Base-by-base conservation (phyloP, 768 basidiomycete genomes). In the Crassisporium funariophilum region DNA sequence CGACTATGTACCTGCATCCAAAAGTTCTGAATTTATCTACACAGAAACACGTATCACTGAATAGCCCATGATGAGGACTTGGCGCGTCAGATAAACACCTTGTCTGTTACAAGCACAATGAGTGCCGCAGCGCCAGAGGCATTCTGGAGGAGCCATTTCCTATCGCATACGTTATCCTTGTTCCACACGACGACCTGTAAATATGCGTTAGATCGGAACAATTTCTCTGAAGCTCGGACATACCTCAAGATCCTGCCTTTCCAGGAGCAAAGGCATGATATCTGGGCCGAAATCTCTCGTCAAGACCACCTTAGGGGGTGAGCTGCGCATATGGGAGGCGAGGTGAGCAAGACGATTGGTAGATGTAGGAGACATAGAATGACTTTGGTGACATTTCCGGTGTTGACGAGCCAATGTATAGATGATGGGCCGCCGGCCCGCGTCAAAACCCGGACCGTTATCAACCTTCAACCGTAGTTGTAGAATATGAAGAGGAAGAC, bases 81-180 rank as follows among this genome's bases (percentile, higher is more conserved):
- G 16, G 35, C 53, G 25, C n/a, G n/a, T n/a, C n/a, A n/a, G n/a
- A n/a, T n/a, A n/a, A n/a, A n/a, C 52, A 87, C 92, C 67, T 84
- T 85, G 42, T 95, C 92, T 0, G 80, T 71, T 2, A 91, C 58
- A 73, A 86, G 83, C 17, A 88, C 73, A 11, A 85, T 64, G 1
- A 81, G 58, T 4, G 86, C 94, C 7, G 65, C 57, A 2, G 86
- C 82, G 4, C 85, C 89, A n/a, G 66, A 63, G 5, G 83, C 71
- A 50, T 92, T 86, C 43, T 86, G 73, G 16, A 92, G 66, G 3
- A 95, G 65, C 92, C 91, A 95, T 16, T 73, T 55, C 12, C 83
- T 72, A 29, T 81, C 77, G 46, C 81, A 86, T 2, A 68, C 58
- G 4, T 71, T 55, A 55, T 89, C 80, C 49, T 86, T 62, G 4